Evolutionary conservation across 2,329 filamentous ascomycete species (phyloP).

Genomic region (Colletotrichum lupini): DNA sequence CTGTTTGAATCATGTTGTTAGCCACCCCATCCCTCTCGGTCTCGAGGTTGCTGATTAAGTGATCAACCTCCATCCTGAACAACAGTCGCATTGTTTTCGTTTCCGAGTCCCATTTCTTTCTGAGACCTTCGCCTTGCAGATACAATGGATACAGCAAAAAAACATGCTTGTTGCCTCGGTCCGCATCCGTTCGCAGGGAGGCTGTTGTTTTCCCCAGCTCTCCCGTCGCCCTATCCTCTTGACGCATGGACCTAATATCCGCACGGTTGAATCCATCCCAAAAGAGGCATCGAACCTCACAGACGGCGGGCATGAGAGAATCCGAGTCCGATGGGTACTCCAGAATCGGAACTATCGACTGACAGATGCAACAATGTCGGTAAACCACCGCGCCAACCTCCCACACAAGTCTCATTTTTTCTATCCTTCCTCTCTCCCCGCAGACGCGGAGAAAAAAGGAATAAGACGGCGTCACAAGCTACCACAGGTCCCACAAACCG

Average conservation of each 20-base stretch:
- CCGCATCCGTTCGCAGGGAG: not conserved
- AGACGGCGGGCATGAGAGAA: not conserved
- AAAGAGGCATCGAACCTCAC: not conserved
- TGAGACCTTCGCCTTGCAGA: slow-evolving; percentile 1
- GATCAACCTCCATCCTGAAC: not conserved
- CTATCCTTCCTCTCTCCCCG: not conserved
- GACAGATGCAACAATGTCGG: slow-evolving; percentile 6
- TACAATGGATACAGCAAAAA: not conserved
- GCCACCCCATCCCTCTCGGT: not conserved
- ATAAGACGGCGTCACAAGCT: not conserved
- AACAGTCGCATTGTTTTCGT: slow-evolving; percentile 20
- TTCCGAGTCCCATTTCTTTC: slow-evolving; percentile 26
- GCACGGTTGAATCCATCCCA: not conserved
- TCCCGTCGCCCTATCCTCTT: not conserved
- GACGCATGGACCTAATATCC: not conserved
- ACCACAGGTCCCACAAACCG: not conserved
- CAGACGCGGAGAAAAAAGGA: not conserved
- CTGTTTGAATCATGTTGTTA: not conserved
- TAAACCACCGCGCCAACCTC: not conserved
- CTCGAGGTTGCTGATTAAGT: not conserved
- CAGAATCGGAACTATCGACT: not conserved
- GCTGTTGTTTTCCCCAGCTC: not conserved
- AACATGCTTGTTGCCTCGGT: slow-evolving; percentile 1
- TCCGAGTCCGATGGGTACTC: not conserved
- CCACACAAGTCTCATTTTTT: not conserved